Percentiles rank a stretch among this genome's conserved stretches.
phyloP scores from a whole-genome alignment of 140 eudicot genomes.

The Cichorium intybus region DNA sequence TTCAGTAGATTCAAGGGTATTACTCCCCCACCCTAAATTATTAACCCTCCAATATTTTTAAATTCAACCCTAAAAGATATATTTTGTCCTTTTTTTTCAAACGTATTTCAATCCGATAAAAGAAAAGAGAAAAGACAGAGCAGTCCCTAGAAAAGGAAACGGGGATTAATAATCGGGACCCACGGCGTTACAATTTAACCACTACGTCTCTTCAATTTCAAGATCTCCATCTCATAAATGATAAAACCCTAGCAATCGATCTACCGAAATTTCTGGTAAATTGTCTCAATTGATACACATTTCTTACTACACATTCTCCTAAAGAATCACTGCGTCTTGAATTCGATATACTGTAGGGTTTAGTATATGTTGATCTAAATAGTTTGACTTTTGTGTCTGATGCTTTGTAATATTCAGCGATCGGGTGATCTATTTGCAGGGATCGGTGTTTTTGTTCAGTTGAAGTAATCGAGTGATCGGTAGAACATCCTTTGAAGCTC shows the following conservation, averaged over 20 bases:
- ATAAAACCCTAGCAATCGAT: slow-evolving; percentile 25
- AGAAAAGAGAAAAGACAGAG: neutral
- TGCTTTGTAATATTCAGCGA: slow-evolving; percentile 9
- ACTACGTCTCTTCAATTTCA: slow-evolving; percentile 17
- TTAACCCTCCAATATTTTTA: too few relatives aligned
- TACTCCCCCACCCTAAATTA: too few relatives aligned
- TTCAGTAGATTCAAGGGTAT: too few relatives aligned
- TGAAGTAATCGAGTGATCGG: slow-evolving; percentile 18
- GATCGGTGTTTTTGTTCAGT: slow-evolving; percentile 1
- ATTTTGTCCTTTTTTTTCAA: neutral
- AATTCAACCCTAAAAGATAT: neutral
- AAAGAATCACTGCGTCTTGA: neutral
- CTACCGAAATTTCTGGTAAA: slow-evolving; percentile 16
- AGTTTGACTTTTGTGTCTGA: slow-evolving; percentile 14
- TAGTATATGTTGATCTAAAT: neutral
- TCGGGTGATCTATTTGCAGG: slow-evolving; percentile 18
- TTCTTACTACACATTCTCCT: slow-evolving; percentile 18
- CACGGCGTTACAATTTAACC: slow-evolving; percentile 1
- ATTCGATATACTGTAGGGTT: slow-evolving; percentile 2
- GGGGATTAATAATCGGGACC: slow-evolving; percentile 16
- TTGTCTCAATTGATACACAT: slow-evolving; percentile 14
- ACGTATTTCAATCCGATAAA: neutral
- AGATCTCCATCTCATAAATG: slow-evolving; percentile 30
- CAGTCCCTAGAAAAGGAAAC: neutral
- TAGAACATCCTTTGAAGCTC: neutral